phyloP scores from a whole-genome alignment of 495 filamentous ascomycete genomes.

The Penicillium egyptiacum region DNA sequence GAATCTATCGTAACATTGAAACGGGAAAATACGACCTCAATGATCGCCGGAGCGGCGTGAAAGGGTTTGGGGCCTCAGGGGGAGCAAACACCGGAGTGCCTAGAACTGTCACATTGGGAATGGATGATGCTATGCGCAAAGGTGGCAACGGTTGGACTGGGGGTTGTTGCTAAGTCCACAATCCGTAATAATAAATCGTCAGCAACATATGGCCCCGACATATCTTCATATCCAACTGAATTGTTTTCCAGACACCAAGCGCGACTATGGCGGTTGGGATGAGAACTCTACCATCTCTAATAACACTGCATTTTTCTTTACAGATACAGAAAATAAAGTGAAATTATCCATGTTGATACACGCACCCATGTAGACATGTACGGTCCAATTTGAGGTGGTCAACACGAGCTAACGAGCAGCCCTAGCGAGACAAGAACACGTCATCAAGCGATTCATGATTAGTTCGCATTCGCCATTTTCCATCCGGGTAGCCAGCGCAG shows the following conservation, averaged over 20 bases:
- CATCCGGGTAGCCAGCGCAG: constrained; percentile 81
- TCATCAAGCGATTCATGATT: constrained; percentile 7
- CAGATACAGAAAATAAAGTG: neutral
- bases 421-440: neutral
- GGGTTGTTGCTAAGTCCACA: constrained; percentile 47
- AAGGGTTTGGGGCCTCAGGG: constrained; percentile 63
- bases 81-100: constrained; percentile 38
- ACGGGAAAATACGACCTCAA: constrained; percentile 91
- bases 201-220: neutral
- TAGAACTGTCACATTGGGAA: constrained; percentile 56
- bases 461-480: constrained; percentile 54
- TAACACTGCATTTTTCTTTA: neutral
- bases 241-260: neutral
- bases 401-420: neutral
- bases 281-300: neutral
- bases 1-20: constrained; percentile 94
- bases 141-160: constrained; percentile 44
- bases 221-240: neutral
- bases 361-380: neutral
- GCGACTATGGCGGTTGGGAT: neutral
- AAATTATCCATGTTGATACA: constrained; percentile 6
- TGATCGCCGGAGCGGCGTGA: constrained; percentile 91
- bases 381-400: neutral
- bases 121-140: constrained; percentile 55
- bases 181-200: constrained; percentile 2